Evolutionary conservation across 73 alveolate species (phyloP).

Genomic region (Uronychia setigera): DNA sequence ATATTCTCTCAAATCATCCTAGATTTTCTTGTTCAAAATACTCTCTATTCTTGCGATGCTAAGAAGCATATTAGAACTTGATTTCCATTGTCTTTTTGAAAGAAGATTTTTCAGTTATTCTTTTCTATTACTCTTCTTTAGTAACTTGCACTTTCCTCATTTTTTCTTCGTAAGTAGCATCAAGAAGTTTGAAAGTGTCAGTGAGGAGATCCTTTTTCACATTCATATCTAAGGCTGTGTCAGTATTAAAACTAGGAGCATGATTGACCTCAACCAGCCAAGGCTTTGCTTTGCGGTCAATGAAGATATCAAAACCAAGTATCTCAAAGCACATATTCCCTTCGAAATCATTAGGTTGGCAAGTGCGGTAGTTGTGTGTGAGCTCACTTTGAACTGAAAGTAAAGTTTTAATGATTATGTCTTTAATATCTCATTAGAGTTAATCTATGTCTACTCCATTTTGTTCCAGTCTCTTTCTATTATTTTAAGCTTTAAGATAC

Average conservation of each 20-base stretch:
- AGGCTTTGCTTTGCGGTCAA: slow-evolving; percentile 23
- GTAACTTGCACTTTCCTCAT: not conserved
- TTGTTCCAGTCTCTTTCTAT: not conserved
- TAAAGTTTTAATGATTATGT: slow-evolving; percentile 28
- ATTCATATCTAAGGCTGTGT: slow-evolving; percentile 32
- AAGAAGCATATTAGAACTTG: not conserved
- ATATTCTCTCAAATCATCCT: not conserved
- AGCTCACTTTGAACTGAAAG: slow-evolving; percentile 6
- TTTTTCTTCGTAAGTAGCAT: slow-evolving; percentile 5
- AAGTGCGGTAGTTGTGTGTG: slow-evolving; percentile 19
- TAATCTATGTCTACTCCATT: not conserved
- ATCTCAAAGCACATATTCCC: slow-evolving; percentile 52
- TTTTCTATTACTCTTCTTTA: slow-evolving; percentile 12
- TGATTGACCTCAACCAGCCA: slow-evolving; percentile 47
- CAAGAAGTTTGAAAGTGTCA: slow-evolving; percentile 37
- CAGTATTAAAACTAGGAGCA: slow-evolving; percentile 52
- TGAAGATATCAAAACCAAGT: slow-evolving; percentile 51
- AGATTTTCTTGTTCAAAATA: not conserved
- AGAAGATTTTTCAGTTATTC: slow-evolving; percentile 6
- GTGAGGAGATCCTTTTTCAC: slow-evolving; percentile 28
- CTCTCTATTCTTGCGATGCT: not conserved
- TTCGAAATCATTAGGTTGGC: slow-evolving; percentile 36
- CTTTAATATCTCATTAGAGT: not conserved
- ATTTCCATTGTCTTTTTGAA: not conserved
- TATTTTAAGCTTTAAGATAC: not conserved